phyloP scores from a whole-genome alignment of 2,329 filamentous ascomycete genomes.

The Verticillium longisporum region DNA sequence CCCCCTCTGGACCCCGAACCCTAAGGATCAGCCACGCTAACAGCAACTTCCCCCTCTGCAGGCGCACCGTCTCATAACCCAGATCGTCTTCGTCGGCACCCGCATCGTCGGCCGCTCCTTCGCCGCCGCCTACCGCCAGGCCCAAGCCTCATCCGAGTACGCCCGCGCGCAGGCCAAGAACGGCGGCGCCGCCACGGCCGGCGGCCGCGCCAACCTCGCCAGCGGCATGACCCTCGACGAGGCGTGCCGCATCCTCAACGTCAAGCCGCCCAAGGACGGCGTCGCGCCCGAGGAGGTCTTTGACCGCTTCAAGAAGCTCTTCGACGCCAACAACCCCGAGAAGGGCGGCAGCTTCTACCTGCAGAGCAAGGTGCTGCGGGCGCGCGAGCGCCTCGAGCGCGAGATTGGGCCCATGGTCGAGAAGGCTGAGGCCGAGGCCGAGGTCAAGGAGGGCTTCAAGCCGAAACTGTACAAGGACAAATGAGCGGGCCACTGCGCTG shows the following conservation, averaged over 20 bases:
- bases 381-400: conserved; percentile 84
- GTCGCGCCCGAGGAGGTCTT: conserved; percentile 73
- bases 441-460: conserved; percentile 81
- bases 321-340: conserved; percentile 89
- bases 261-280: conserved; percentile 77
- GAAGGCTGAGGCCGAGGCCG: conserved; percentile 66
- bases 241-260: conserved; percentile 94
- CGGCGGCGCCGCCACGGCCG: conserved; percentile 36
- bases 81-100: conserved; percentile 83
- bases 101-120: conserved; percentile 92
- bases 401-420: conserved; percentile 70
- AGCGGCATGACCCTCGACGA: conserved; percentile 88
- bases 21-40: not conserved
- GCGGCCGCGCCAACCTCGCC: conserved; percentile 46
- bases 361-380: conserved; percentile 91
- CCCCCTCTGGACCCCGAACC: too few relatives aligned
- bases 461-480: conserved; percentile 87
- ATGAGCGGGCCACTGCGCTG: not conserved
- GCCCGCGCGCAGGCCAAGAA: conserved; percentile 63
- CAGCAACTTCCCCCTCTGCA: not conserved
- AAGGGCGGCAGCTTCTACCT: conserved; percentile 98
- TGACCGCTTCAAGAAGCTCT: conserved; percentile 87
- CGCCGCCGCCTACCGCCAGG: conserved; percentile 91
- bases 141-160: conserved; percentile 78
- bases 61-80: conserved; percentile 58